phyloP scores from a whole-genome alignment of 2,329 filamentous ascomycete species.

The Parascedosporium putredinis region DNA sequence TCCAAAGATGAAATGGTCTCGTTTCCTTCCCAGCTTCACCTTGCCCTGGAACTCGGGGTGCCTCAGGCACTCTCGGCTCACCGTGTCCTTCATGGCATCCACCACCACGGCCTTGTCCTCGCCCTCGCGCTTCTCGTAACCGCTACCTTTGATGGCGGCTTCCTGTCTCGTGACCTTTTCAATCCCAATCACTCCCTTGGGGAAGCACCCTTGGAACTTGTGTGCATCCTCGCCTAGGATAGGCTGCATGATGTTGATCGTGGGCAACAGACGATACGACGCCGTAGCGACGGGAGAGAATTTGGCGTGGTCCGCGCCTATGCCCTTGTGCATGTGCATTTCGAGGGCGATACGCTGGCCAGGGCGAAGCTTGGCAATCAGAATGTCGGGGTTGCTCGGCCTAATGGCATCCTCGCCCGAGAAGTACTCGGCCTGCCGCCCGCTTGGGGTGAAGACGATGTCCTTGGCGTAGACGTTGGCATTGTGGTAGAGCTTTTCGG shows the following conservation, averaged over 20 bases:
- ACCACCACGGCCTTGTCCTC: constrained; percentile 79
- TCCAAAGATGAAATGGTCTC: constrained; percentile 96
- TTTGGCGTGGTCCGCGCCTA: constrained; percentile 90
- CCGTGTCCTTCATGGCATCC: constrained; percentile 87
- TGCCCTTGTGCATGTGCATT: constrained; percentile 91
- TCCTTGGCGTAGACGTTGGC: constrained; percentile 73
- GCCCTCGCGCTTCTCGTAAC: constrained; percentile 64
- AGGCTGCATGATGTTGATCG: constrained; percentile 72
- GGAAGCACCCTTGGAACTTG: constrained; percentile 88
- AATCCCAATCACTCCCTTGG: constrained; percentile 73
- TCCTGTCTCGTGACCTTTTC: constrained; percentile 62
- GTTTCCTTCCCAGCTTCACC: constrained; percentile 79
- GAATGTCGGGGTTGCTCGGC: constrained; percentile 80
- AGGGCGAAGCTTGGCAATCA: constrained; percentile 88
- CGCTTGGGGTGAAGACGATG: constrained; percentile 66
- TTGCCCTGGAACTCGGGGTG: constrained; percentile 92
- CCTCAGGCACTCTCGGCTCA: constrained; percentile 83
- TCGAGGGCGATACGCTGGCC: constrained; percentile 77
- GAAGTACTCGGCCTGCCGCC: constrained; percentile 62
- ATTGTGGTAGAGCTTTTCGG: constrained; percentile 73
- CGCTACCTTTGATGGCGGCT: constrained; percentile 45
- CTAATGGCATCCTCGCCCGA: constrained; percentile 56
- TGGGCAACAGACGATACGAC: constrained; percentile 80
- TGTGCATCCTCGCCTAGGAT: constrained; percentile 79
- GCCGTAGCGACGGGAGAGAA: constrained; percentile 95